Evolutionary conservation across 2,329 filamentous ascomycete genomes (phyloP).

Genomic region (Davidsoniella australis): DNA sequence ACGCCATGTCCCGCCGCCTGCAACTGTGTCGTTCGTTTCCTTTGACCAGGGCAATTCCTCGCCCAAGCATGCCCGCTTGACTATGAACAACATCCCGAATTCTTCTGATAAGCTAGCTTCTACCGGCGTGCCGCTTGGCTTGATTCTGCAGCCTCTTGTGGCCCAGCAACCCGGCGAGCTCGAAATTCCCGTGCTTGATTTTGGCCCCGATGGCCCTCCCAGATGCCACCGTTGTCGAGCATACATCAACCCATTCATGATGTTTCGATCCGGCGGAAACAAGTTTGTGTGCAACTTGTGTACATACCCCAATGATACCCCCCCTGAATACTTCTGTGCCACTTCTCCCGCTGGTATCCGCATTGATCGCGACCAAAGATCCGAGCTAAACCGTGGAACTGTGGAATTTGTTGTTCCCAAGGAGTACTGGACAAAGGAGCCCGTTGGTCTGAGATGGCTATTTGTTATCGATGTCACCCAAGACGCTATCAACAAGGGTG

Average conservation of each 20-base stretch:
- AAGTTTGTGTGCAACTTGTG: conserved; percentile 98
- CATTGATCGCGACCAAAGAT: conserved; percentile 73
- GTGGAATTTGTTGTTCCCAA: conserved; percentile 95
- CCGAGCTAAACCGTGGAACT: conserved; percentile 78
- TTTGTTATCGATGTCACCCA: conserved; percentile 91
- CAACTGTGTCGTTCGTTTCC: conserved; percentile 77
- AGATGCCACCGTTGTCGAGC: conserved; percentile 83
- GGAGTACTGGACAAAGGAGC: conserved; percentile 95
- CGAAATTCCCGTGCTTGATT: conserved; percentile 82
- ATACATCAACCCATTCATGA: conserved; percentile 99
- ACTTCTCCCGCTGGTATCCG: conserved; percentile 74
- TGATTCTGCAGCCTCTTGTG: conserved; percentile 78
- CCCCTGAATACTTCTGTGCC: conserved; percentile 82
- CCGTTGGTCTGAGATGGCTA: conserved; percentile 70
- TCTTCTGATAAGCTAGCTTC: conserved; percentile 62
- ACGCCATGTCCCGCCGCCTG: conserved; percentile 77
- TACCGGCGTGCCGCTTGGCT: conserved; percentile 70
- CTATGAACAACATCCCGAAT: conserved; percentile 81
- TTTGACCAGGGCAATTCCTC: conserved; percentile 93
- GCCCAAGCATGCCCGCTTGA: conserved; percentile 81
- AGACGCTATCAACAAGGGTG: conserved; percentile 79
- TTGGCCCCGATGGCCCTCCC: conserved; percentile 78
- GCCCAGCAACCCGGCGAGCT: conserved; percentile 68
- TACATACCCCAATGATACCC: conserved; percentile 84
- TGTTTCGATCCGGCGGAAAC: conserved; percentile 82